Base-by-base conservation (phyloP, 2,329 filamentous ascomycete species). In the Neurospora sp. region DNA sequence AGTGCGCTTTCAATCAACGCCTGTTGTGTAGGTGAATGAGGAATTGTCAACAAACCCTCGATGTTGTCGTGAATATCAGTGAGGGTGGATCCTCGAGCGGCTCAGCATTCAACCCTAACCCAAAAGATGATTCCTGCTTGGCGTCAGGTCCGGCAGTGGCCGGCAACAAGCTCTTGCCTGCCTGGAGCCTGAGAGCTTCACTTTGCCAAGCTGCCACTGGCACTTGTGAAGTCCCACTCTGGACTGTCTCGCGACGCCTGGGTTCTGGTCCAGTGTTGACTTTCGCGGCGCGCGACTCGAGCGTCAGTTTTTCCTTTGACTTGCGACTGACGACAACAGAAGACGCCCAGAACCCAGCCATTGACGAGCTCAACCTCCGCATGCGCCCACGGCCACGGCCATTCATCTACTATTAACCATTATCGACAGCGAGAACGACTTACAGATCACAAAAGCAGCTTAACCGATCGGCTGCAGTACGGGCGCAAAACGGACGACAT, bases 311-410 rank as follows among this genome's bases (percentile, higher is more conserved):
- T 33, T 39, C 39, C 68, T 69, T 67, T 70, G 71, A 70, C 67
- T 70, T 67, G 67, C 68, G 69, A 70, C 71, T 71, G 68, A 73
- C 73, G 73, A 72, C 72, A 70, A 69, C 73, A 69, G 70, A 52
- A 67, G 68, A 62, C 28, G 13, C 28, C 52, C 28, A 33, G 6
- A 69, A 67, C 70, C 67, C 67, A 70, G 71, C 71, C 52, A 70
- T 72, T 72, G 70, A 70, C 71, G 67, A 62, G 23, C 52, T 62
- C 28, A 33, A 62, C 13, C 13, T 62, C 52, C 15, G 28, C 3
- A 9, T 77, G 52, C 52, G 23, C 52, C 52, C 8, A 62, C 52
- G 52, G 23, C 28, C 5, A 36, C 52, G 52, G 52, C 8, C 28
- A 62, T 62, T 36, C 15, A 62, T 36, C 28, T 33, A 33, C 13